Percentiles rank a stretch among this genome's conserved stretches.
phyloP scores from a whole-genome alignment of 169 alveolate genomes.

The Theileria parva region DNA sequence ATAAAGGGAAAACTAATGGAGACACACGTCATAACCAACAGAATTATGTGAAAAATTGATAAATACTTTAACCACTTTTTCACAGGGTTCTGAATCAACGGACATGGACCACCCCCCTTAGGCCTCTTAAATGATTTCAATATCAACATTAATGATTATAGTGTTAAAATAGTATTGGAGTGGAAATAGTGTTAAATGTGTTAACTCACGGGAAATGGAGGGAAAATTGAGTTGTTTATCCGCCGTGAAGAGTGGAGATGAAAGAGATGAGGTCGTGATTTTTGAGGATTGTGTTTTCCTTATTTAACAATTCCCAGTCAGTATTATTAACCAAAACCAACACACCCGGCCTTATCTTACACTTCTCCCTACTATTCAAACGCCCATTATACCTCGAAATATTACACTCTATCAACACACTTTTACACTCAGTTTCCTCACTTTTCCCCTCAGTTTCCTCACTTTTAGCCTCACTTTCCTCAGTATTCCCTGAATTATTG shows the following conservation, averaged over 20 bases:
- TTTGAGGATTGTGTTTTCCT: slow-evolving; percentile 77
- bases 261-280: slow-evolving; percentile 84
- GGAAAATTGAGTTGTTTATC: slow-evolving; percentile 60
- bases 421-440: slow-evolving; percentile 22
- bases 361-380: slow-evolving; percentile 20
- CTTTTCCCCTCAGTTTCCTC: slow-evolving; percentile 20
- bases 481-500: neutral
- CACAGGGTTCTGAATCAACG: slow-evolving; percentile 71
- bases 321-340: slow-evolving; percentile 90
- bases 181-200: neutral
- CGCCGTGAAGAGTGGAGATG: slow-evolving; percentile 96
- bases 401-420: slow-evolving; percentile 62
- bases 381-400: slow-evolving; percentile 17
- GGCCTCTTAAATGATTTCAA: slow-evolving; percentile 24
- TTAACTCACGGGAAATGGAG: no score
- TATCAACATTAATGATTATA: neutral
- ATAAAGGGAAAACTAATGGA: slow-evolving; percentile 66
- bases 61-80: slow-evolving; percentile 66
- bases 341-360: slow-evolving; percentile 87
- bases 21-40: slow-evolving; percentile 59
- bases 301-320: slow-evolving; percentile 93
- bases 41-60: slow-evolving; percentile 48
- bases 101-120: slow-evolving; percentile 75
- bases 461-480: neutral
- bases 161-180: no score